Base-by-base conservation (phyloP, 2,329 filamentous ascomycete species). In the Leptodontidium sp. region DNA sequence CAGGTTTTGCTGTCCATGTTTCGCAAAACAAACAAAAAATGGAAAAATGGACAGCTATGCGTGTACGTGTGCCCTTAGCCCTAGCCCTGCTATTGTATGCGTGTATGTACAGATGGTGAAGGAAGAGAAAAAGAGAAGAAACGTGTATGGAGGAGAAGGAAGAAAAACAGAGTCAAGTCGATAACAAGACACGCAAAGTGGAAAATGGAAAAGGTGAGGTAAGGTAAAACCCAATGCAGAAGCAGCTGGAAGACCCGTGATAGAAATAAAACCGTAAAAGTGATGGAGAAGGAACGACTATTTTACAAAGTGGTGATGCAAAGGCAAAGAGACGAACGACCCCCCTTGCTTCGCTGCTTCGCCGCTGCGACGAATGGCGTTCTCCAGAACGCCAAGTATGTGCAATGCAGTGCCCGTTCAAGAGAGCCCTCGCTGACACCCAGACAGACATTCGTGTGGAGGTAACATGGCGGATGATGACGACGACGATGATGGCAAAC, bases 291-390 rank as follows among this genome's bases (percentile, higher is more conserved):
- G 49, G 65, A 63, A 63, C 47, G 59, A 63, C 57, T 67, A 63
- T 47, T 67, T 38, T 67, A 67, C 65, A 55, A 58, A 32, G 29
- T 32, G 29, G 58, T 49, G 58, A 21, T 61, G 58, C 40, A 61
- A 61, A 26, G 21, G 21, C 21, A 21, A 21, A 21, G 9, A 15
- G 32, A 40, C 11, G 21, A 9, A 4, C 2, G 8, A 9, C 38
- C 38, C 38, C 38, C 14, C 15, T 45, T 65, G 63, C 59, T 43
- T 24, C 9, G 4, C 35, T 40, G 17, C 47, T 32, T 32, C 29
- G 29, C 21, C 9, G 2, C 35, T 40, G 17, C 47, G 17, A 26
- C 4, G 32, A n/a, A 52, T 43, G 50, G 61, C 45, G 50, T 35
- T 43, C 4, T 52, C 61, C 61, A 26, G 52, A 59, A 68, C 43